Evolutionary conservation across 306 rosid genomes (phyloP).

Genomic region (Dalbergia oliveri): DNA sequence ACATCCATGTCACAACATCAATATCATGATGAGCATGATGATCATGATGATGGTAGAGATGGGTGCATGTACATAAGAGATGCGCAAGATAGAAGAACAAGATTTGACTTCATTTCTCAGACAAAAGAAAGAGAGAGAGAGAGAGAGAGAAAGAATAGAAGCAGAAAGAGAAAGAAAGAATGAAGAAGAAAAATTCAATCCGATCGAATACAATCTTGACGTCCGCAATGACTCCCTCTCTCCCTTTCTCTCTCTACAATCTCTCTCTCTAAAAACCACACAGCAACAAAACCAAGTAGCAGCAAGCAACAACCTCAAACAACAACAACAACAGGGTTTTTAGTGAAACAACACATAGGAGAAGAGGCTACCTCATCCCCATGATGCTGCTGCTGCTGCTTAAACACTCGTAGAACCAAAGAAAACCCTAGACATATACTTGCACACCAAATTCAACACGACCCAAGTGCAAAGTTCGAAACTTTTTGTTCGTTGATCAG

Average conservation of each 20-base stretch:
- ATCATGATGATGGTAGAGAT: constrained; percentile 2
- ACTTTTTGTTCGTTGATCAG: constrained; percentile 48
- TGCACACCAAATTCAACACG: constrained; percentile 21
- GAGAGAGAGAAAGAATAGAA: constrained; percentile 43
- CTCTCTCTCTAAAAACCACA: constrained; percentile 62
- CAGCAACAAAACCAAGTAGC: constrained; percentile 44
- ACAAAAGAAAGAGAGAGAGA: constrained; percentile 5
- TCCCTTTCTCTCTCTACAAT: constrained; percentile 51
- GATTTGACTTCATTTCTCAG: constrained; percentile 74
- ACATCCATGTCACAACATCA: constrained; percentile 25
- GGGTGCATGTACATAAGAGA: constrained; percentile 47
- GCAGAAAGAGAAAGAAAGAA: constrained; percentile 53
- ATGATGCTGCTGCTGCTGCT: constrained; percentile 12
- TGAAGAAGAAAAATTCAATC: constrained; percentile 74
- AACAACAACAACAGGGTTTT: constrained; percentile 43
- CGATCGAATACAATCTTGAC: constrained; percentile 89
- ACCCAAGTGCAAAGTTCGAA: constrained; percentile 39
- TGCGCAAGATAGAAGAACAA: constrained; percentile 49
- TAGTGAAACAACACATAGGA: constrained; percentile 21
- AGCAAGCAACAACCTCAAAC: constrained; percentile 14
- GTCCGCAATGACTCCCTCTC: constrained; percentile 79
- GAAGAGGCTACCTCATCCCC: not conserved
- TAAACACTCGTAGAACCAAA: constrained; percentile 7
- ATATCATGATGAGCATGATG: constrained; percentile 16
- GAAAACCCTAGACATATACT: constrained; percentile 62